Conservation (phyloP, 2,329 filamentous ascomycete species). For the Penicillium vulpinum region DNA sequence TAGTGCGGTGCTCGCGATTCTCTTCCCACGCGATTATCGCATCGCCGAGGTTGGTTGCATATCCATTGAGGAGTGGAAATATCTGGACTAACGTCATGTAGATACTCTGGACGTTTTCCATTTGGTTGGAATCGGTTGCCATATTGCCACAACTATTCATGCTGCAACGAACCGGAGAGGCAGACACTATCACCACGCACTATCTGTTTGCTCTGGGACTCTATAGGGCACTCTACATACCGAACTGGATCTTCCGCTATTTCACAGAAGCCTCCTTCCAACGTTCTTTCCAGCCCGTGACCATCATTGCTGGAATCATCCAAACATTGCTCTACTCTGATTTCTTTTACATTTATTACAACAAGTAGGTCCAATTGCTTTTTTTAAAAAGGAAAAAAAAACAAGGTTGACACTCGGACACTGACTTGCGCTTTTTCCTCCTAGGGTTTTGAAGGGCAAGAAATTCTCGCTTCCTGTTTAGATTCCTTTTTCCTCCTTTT, state of each 20-base stretch:
- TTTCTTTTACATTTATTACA: conserved; percentile 99
- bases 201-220: conserved; percentile 91
- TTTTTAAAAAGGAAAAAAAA: not conserved
- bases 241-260: conserved; percentile 97
- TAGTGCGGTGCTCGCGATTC: conserved; percentile 72
- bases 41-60: conserved; percentile 59
- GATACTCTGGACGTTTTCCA: conserved; percentile 96
- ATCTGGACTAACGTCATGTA: conserved; percentile 39
- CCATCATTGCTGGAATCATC: conserved; percentile 82
- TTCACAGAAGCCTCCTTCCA: conserved; percentile 77
- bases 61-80: conserved; percentile 13
- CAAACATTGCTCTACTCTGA: conserved; percentile 97
- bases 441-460: conserved; percentile 74
- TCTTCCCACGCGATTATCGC: conserved; percentile 84
- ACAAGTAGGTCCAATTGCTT: conserved; percentile 62
- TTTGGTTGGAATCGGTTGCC: conserved; percentile 96
- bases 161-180: conserved; percentile 95
- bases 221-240: conserved; percentile 94
- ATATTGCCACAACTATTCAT: conserved; percentile 98
- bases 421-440: conserved; percentile 2
- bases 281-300: conserved; percentile 79
- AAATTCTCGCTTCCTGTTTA: conserved; percentile 84
- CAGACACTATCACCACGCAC: conserved; percentile 98
- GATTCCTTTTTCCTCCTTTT: conserved; percentile 18
- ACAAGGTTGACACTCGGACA: not conserved